These are phyloP conservation scores for Metschnikowia matae DNA, from an alignment of 805 yeast species.

Conservation along the genomic window DNA sequence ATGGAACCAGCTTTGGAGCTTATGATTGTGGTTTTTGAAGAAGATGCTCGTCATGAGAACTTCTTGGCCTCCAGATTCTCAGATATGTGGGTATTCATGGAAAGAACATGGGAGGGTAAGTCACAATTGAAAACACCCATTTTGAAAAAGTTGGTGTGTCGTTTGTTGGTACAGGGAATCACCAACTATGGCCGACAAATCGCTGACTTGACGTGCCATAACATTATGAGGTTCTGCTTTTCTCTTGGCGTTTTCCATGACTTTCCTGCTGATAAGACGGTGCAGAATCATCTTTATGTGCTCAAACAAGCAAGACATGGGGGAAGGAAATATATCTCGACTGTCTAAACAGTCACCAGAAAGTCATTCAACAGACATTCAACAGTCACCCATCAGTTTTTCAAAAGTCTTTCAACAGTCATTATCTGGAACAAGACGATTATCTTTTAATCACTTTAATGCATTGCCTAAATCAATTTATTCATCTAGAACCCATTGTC, in stretches of 20 bases:
- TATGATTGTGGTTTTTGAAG: conserved; percentile 22
- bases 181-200: conserved; percentile 37
- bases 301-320: conserved; percentile 5
- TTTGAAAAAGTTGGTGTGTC: conserved; percentile 18
- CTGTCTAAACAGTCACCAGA: too few species aligned
- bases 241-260: conserved; percentile 24
- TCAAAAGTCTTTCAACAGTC: too few species aligned
- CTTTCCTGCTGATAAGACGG: conserved; percentile 21
- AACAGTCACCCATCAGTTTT: too few species aligned
- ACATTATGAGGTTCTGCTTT: conserved; percentile 31
- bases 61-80: conserved; percentile 46
- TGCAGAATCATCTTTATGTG: conserved; percentile 30
- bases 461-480: too few species aligned
- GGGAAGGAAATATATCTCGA: background rate
- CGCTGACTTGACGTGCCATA: conserved; percentile 36
- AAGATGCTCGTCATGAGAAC: conserved; percentile 37
- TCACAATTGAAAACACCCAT: background rate
- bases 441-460: too few species aligned
- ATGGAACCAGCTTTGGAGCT: conserved; percentile 29
- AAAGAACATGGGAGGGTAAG: conserved; percentile 5
- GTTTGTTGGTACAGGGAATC: conserved; percentile 34
- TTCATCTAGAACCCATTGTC: too few species aligned
- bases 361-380: too few species aligned
- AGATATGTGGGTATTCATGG: conserved; percentile 40
- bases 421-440: too few species aligned